phyloP scores from a whole-genome alignment of 306 rosid species.

The Senna siamea region DNA sequence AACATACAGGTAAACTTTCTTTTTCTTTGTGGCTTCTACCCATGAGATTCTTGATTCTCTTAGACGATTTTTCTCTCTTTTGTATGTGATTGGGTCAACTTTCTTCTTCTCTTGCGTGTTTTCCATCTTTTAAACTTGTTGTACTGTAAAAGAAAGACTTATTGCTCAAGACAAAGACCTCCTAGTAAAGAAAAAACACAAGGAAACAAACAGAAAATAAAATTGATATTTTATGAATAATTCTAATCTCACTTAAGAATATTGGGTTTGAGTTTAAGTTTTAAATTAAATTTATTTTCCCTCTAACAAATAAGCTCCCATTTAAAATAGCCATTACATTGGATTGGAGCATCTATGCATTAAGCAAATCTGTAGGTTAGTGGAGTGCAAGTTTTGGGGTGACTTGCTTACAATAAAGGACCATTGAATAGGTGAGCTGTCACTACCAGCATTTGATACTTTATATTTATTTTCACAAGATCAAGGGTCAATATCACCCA shows the following conservation, averaged over 20 bases:
- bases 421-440: conserved; percentile 32
- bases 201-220: background rate
- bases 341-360: background rate
- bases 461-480: conserved; percentile 10
- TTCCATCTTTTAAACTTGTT: background rate
- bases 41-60: background rate
- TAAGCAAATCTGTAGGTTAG: background rate
- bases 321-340: conserved; percentile 1
- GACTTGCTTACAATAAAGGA: conserved; percentile 9
- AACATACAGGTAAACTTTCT: background rate
- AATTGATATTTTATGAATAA: background rate
- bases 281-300: background rate
- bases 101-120: background rate
- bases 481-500: conserved; percentile 16
- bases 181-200: background rate
- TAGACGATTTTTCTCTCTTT: background rate
- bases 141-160: background rate
- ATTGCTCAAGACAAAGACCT: background rate
- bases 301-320: background rate
- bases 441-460: conserved; percentile 17
- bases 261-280: conserved; percentile 6
- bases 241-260: background rate
- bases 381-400: conserved; percentile 13
- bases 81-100: background rate
- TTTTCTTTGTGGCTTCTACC: background rate